Evolutionary conservation across 2,329 filamentous ascomycete species (phyloP), one percentile per base, ranked within the genome.

Genomic region (Fusarium algeriense): DNA sequence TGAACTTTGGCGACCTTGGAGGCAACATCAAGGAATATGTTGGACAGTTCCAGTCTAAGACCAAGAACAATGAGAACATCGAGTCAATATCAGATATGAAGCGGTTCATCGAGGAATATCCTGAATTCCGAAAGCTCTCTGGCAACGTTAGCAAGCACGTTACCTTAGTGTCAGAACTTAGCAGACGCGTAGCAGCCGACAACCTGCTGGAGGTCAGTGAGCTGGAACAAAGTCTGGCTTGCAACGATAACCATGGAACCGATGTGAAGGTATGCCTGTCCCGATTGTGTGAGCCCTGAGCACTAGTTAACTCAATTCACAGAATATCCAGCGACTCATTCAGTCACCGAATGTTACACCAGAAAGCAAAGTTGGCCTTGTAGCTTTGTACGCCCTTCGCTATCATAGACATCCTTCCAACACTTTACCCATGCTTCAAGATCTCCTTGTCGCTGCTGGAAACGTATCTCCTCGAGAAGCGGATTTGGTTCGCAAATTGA

Each of bases 11-110:
- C 59, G 95, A 98, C 74, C 87, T 99, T 9, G 95, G 96, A 14
- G 93, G 95, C 43, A 98, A 97, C 75, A 97, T 98, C 79, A 98
- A 98, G 81, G 95, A 98, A 61, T 99, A 99, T 76, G 96, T 99
- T 60, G 95, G 97, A 78, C 96, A 98, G 79, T 99, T 98, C 78
- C 96, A 98, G 76, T 94, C 93, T 15, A 98, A 97, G 80, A 97
- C 95, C n/a, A 95, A 98, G 78, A 97, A 92, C 76, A 97, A 91
- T 76, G 93, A 94, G 79, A 96, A 97, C 78, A 95, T 99, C 67
- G 96, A 99, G 78, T 98, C 95, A 19, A 98, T 99, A 78, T 88
- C 92, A 60, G 96, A 99, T 80, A 99, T 99, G 97, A 99, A 99
- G 81, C 93, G 95, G 45, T 99, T 99, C 76, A 97, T 99, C 60